Base-by-base conservation (phyloP, 495 filamentous ascomycete species). In the Penicillium flavigenum region DNA sequence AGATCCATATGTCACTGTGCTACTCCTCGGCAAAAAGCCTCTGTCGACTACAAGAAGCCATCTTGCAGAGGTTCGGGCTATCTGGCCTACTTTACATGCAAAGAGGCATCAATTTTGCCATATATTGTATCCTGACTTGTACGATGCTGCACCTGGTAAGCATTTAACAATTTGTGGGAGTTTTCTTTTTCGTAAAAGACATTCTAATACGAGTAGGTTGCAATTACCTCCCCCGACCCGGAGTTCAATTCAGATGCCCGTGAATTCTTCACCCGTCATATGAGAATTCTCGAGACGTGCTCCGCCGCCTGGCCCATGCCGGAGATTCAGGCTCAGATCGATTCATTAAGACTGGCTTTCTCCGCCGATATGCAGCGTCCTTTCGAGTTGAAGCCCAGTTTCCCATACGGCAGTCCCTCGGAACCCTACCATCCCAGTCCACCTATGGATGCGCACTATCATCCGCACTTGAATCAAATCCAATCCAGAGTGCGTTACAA, bases 61-160 rank as follows among this genome's bases (percentile, higher is more conserved):
- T 98, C 56, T 65, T 95, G 47, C 77, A 86, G 51, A 79, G 83
- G 1, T 96, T 88, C 69, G 91, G 92, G 1, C 72, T 96, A 45
- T 80, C 83, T 45, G 95, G 94, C 1, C 77, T 98, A 2, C 80
- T 92, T 56, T 95, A 87, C 78, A 98, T 98, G 94, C 86, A 91
- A 67, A 81, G 94, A 59, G 94, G 94, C 36, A 90, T 97, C 64
- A 96, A 91, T 75, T 97, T 96, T 69, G 91, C 92, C 20, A 95
- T 98, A 20, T 98, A 98, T 65, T 85, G 85, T 42, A 82, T 96
- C 27, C 78, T 98, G 38, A 96, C 90, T 12, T 97, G 92, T 77
- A 94, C 92, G 29, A 94, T 97, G 77, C 81, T 98, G 56, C 95
- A 98, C 75, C 73, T 98, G 74, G 94, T 98, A 78, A 70, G 90